Percentiles rank a stretch among this genome's conserved stretches.
phyloP scores from a whole-genome alignment of 352 stramenopile genomes.

The Pythium folliculosum region DNA sequence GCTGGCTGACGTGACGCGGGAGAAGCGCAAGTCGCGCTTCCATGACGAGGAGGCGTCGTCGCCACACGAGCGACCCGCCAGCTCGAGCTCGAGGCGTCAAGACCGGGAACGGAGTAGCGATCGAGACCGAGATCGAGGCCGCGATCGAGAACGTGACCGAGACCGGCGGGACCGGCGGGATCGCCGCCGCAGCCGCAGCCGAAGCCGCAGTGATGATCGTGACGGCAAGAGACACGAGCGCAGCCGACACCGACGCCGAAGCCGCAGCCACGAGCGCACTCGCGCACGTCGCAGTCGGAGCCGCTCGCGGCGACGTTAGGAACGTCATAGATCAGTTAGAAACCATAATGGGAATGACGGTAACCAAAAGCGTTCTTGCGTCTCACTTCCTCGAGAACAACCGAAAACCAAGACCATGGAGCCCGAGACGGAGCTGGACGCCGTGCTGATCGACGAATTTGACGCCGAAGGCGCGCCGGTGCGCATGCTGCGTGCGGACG shows the following conservation, averaged over 20 bases:
- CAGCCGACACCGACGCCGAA: conserved; percentile 2
- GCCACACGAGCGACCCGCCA: conserved; percentile 1
- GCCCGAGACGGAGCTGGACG: conserved; percentile 46
- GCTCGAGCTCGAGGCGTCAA: background rate
- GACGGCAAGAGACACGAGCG: conserved; percentile 6
- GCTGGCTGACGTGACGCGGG: background rate
- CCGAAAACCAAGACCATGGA: conserved; percentile 14
- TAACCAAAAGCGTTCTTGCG: background rate
- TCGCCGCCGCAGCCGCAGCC: conserved; percentile 19
- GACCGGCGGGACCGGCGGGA: conserved; percentile 13
- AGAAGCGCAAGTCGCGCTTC: conserved; percentile 7
- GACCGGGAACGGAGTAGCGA: conserved; percentile 32
- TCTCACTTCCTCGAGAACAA: background rate
- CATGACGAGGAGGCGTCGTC: background rate
- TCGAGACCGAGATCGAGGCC: conserved; percentile 18
- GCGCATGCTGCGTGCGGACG: background rate
- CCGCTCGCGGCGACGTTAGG: conserved; percentile 21
- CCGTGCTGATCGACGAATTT: conserved; percentile 70
- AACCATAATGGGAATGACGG: conserved; percentile 14
- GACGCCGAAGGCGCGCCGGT: conserved; percentile 28
- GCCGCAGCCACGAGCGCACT: conserved; percentile 10
- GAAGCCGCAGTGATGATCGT: conserved; percentile 21
- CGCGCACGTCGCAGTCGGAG: conserved; percentile 10
- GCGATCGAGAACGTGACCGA: conserved; percentile 32
- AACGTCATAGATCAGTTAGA: conserved; percentile 1